Percentiles rank a stretch among this genome's conserved stretches.
These are phyloP conservation scores for Haplosporangium gracile DNA, from an alignment of 192 early-diverging fungal species.

Conservation along the genomic window DNA sequence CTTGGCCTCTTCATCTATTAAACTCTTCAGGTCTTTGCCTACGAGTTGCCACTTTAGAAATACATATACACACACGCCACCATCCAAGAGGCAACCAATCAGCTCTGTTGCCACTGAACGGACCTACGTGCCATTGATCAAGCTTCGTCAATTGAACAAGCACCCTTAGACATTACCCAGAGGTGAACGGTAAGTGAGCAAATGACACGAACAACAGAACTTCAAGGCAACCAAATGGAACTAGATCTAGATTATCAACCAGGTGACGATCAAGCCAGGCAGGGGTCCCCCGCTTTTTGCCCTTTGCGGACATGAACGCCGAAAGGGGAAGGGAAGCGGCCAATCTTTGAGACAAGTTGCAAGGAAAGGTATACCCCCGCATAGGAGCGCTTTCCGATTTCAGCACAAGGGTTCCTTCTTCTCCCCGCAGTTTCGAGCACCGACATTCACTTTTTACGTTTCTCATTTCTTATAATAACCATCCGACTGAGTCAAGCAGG, in stretches of 20 bases:
- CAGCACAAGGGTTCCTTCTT: conserved; percentile 11
- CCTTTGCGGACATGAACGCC: conserved; percentile 1
- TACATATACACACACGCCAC: too few species aligned
- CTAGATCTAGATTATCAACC: neutral
- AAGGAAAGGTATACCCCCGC: neutral
- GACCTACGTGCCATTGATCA: too few species aligned
- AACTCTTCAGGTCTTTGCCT: too few species aligned
- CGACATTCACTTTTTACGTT: neutral
- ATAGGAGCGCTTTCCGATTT: neutral
- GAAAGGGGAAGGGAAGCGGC: neutral
- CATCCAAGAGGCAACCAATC: too few species aligned
- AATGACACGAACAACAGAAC: too few species aligned
- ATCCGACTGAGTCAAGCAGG: neutral
- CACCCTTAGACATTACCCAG: too few species aligned
- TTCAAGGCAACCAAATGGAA: too few species aligned
- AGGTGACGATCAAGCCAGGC: neutral
- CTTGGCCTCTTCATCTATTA: too few species aligned
- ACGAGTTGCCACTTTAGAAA: too few species aligned
- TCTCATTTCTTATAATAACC: neutral
- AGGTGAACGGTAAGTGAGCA: too few species aligned
- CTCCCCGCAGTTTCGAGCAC: conserved; percentile 2
- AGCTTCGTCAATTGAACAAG: too few species aligned
- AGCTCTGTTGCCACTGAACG: too few species aligned
- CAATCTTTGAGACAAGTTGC: neutral
- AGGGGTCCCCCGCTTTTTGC: neutral